Evolutionary conservation across 192 early-diverging fungal genomes (phyloP), one percentile per base, ranked within the genome.

Genomic region (Piromyces sp.): DNA sequence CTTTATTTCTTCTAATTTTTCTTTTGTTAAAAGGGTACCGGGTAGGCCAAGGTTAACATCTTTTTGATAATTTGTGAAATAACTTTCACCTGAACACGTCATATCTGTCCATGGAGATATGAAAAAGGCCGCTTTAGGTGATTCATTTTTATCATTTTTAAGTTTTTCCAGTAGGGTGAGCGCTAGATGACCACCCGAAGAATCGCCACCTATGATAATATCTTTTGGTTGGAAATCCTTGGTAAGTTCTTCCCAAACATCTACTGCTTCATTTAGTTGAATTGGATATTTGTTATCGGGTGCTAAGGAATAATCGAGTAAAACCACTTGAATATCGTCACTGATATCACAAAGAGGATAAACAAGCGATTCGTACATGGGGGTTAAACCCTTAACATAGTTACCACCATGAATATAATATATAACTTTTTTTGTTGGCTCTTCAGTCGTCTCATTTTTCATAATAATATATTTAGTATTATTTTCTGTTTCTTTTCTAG

Each of bases 121-220:
- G 26, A 68, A 68, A 68, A 68, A n/a, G 4, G 51, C 16, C 4
- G 51, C 22, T n/a, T 26, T 68, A 9, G 51, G 51, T 1, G 22
- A 68, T 11, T 22, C 5, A 5, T 5, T 68, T n/a, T 68, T n/a
- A n/a, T 68, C 13, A 5, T 38, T 38, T 14, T 9, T 7, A n/a
- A 68, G 1, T 9, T 17, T 26, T 68, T 68, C 31, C n/a, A 80
- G 12, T 0, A 87, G 83, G 3, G 89, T 89, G 29, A 92, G 78
- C 0, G 89, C 84, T 16, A 95, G 81, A 37, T 84, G 86, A 36
- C 80, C 89, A 30, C 89, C 90, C 15, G 92, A 89, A 30, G 84
- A 84, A 80, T 91, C 87, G 29, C 91, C 88, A 37, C 83, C 82
- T 78, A 89, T 84, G n/a, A 82, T 82, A 38, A 91, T 84, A n/a